Evolutionary conservation across 805 yeast species (phyloP).

Genomic region (Candida michaelii): DNA sequence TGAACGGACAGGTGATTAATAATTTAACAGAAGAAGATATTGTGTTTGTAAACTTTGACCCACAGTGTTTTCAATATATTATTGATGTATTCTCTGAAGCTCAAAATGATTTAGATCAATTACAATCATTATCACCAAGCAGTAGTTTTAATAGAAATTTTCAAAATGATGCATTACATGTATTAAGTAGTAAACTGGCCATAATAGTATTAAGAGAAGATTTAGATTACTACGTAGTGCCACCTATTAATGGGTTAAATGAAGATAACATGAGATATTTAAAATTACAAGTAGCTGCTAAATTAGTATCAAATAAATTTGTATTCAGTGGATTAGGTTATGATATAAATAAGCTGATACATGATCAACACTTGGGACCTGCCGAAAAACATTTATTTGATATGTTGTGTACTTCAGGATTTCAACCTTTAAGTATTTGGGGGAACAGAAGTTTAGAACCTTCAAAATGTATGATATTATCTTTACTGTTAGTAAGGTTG

Average conservation of each 20-base stretch:
- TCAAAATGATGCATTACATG: constrained; percentile 43
- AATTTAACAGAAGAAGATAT: constrained; percentile 77
- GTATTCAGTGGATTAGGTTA: constrained; percentile 83
- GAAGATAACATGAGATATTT: constrained; percentile 63
- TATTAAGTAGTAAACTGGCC: constrained; percentile 79
- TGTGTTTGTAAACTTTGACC: constrained; percentile 83
- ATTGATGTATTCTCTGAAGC: constrained; percentile 70
- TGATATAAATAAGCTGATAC: constrained; percentile 25
- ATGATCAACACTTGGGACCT: constrained; percentile 61
- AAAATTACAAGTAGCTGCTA: constrained; percentile 72
- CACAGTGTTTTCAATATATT: constrained; percentile 82
- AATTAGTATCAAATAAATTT: constrained; percentile 52
- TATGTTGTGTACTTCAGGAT: constrained; percentile 92
- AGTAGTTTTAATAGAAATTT: constrained; percentile 17
- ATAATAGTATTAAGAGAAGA: constrained; percentile 92
- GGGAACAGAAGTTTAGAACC: constrained; percentile 89
- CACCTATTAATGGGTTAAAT: constrained; percentile 59
- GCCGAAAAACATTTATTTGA: constrained; percentile 95
- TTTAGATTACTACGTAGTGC: constrained; percentile 88
- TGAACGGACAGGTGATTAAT: constrained; percentile 71
- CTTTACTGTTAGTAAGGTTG: constrained; percentile 71
- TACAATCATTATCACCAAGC: constrained; percentile 35
- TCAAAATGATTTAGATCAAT: constrained; percentile 49
- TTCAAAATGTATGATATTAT: constrained; percentile 79
- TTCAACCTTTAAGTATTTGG: constrained; percentile 67